phyloP scores from a whole-genome alignment of 2,329 filamentous ascomycete genomes.

The Penicillium sp. region DNA sequence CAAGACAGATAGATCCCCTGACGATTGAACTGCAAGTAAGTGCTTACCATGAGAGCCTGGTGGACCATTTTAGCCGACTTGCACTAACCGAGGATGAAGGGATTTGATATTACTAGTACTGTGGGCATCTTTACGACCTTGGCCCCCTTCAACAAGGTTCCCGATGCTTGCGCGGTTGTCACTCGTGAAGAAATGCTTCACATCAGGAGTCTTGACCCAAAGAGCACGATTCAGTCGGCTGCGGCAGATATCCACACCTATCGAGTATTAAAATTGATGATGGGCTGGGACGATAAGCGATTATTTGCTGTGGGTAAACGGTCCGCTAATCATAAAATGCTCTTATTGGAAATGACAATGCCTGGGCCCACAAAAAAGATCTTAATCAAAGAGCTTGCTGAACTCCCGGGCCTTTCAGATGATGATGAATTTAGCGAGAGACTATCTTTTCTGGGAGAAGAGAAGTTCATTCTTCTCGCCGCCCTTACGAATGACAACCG shows the following conservation, averaged over 20 bases:
- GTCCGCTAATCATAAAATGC: slow-evolving; percentile 20
- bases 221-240: not conserved
- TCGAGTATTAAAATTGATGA: slow-evolving; percentile 29
- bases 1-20: not conserved
- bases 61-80: not conserved
- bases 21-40: not conserved
- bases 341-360: slow-evolving; percentile 24
- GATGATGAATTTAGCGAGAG: not conserved
- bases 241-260: slow-evolving; percentile 27
- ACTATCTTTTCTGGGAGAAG: not conserved
- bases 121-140: slow-evolving; percentile 33
- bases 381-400: not conserved
- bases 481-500: slow-evolving; percentile 22
- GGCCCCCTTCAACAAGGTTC: slow-evolving; percentile 20
- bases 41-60: not conserved
- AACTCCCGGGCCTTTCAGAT: slow-evolving; percentile 1
- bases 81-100: not conserved
- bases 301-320: slow-evolving; percentile 27
- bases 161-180: slow-evolving; percentile 24
- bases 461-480: slow-evolving; percentile 21
- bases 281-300: slow-evolving; percentile 17
- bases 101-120: slow-evolving; percentile 2
- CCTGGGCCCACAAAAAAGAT: not conserved
- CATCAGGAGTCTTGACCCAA: slow-evolving; percentile 15
- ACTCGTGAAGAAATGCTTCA: slow-evolving; percentile 29